A percentile compares a stretch with the other conserved stretches of the same genome.
These are phyloP conservation scores for Erigeron canadensis DNA, from an alignment of 129 eudicot species.

Conservation along the genomic window DNA sequence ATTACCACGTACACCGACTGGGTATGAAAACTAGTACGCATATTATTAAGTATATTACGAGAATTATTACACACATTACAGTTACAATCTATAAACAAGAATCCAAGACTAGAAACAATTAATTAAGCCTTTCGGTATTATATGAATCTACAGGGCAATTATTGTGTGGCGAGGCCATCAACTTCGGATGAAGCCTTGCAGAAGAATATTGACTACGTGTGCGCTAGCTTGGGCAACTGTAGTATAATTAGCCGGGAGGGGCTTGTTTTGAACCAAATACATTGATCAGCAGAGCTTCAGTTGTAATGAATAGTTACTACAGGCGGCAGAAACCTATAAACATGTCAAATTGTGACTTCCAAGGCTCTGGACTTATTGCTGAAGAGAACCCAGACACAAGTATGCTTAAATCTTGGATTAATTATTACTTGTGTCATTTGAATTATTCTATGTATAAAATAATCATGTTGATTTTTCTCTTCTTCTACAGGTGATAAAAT, in stretches of 20 bases:
- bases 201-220: slow-evolving; percentile 38
- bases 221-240: slow-evolving; percentile 31
- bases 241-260: slow-evolving; percentile 30
- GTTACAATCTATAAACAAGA: too few species aligned
- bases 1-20: too few species aligned
- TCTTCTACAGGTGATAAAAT: slow-evolving; percentile 38
- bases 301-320: slow-evolving; percentile 52
- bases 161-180: slow-evolving; percentile 54
- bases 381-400: slow-evolving; percentile 52
- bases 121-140: too few species aligned
- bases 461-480: background rate
- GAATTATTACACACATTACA: too few species aligned
- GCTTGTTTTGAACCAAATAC: slow-evolving; percentile 29
- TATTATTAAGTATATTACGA: too few species aligned
- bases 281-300: slow-evolving; percentile 39
- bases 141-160: too few species aligned
- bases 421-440: background rate
- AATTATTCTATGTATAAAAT: background rate
- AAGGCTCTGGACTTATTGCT: slow-evolving; percentile 30
- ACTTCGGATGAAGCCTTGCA: slow-evolving; percentile 21
- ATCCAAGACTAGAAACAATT: too few species aligned
- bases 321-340: slow-evolving; percentile 29
- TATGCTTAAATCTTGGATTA: slow-evolving; percentile 21
- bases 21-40: too few species aligned
- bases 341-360: slow-evolving; percentile 45